Base-by-base conservation (phyloP, 2,329 filamentous ascomycete genomes). In the Mycocentrospora acerina region DNA sequence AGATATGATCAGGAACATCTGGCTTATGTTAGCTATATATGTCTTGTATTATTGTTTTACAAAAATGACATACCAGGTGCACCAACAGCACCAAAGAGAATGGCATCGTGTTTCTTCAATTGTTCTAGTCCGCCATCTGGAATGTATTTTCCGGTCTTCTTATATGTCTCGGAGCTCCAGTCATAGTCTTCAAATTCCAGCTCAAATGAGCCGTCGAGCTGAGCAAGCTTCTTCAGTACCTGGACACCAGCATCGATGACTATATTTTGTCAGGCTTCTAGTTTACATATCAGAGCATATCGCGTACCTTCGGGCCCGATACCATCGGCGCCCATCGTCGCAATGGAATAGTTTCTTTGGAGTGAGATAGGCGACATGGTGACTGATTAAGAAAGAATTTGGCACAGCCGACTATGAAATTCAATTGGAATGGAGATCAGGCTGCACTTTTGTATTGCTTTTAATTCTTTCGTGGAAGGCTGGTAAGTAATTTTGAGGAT, bases 241-340 rank as follows among this genome's bases (percentile, higher is more conserved):
- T 75, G 70, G 7, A 86, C 78, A 2, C 81, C 82, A 2, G 81
- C 81, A 22, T 75, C 70, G 62, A 85, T 79, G 9, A 87, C 83
- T n/a, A n/a, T n/a, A n/a, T n/a, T n/a, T n/a, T n/a, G n/a, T n/a
- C n/a, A n/a, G n/a, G n/a, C n/a, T n/a, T n/a, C n/a, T n/a, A n/a
- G n/a, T n/a, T n/a, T n/a, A n/a, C n/a, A n/a, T n/a, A n/a, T n/a
- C n/a, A n/a, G n/a, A n/a, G n/a, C n/a, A n/a, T n/a, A n/a, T n/a
- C n/a, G n/a, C n/a, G n/a, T n/a, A n/a, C n/a, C n/a, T 62, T 87
- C 84, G 1, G 76, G 76, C 2, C 84, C 83, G 44, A 87, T 86
- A 37, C 83, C 83, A 55, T 87, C 83, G 7, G 80, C 84, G 0
- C 82, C 81, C 37, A 87, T 83, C 73, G 57, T 61, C 12, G 60